Base-by-base conservation (phyloP, 225 moss, liverwort and hornwort species). In the Polytrichum formosum region DNA sequence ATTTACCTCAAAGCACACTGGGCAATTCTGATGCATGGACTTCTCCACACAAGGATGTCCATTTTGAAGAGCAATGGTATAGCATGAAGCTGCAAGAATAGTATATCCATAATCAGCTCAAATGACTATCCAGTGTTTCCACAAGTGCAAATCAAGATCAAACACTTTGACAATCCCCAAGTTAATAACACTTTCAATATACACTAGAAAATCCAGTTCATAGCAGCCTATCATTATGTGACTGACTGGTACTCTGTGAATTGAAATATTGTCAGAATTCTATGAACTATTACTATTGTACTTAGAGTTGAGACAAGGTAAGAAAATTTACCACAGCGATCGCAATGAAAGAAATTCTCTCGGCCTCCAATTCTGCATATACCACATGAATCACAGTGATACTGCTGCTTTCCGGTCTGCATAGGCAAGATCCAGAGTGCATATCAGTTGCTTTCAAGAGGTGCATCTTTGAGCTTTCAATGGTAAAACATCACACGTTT, bases 11-110 rank as follows among this genome's bases (percentile, higher is more conserved):
- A 95, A 84, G 72, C 97, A 98, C 18, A 98, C 87, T 6, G 97
- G 92, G 73, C 97, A 98, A 69, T 98, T 91, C 67, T 94, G 97
- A 70, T 98, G 97, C 97, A 98, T 92, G 16, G 94, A 91, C 26
- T 92, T 94, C 73, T 90, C 89, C 8, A 90, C 86, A 22, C 89
- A 90, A 4, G 85, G 90, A 66, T 98, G 98, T 5, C 85, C 80
- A 72, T 90, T 75, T 65, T 88, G 89, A 18, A 98, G 58, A 54
- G 76, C 69, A 8, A 55, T 61, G 0, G 91, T 83, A 77, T 92
- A 92, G 78, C 98, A 98, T 74, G 91, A 98, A 37, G 85, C 66
- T 66, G 66, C 66, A 66, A 66, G 46, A 46, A 46, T 46, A 46
- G 46, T 46, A 16, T 16, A 13, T 46, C 46, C 46, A 46, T 13